Base-by-base conservation (phyloP, 768 basidiomycete species). In the Hericium rajendrae region DNA sequence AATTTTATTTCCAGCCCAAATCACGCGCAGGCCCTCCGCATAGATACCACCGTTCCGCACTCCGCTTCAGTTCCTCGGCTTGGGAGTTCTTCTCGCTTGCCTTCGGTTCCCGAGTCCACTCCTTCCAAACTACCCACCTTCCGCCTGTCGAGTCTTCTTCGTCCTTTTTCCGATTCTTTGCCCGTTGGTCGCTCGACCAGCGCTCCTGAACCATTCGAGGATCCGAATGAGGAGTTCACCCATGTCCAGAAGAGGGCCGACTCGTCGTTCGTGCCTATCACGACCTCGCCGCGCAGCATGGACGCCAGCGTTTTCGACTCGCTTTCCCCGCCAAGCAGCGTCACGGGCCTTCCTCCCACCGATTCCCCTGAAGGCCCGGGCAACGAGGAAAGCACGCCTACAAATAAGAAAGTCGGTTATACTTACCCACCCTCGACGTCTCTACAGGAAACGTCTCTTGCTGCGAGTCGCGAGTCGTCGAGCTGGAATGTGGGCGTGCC, bases 151-250 rank as follows among this genome's bases (percentile, higher is more conserved):
- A 82, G 78, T 2, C 69, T 91, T 38, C 73, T 90, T 38, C 78
- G 82, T 53, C 87, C 88, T 3, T 80, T 91, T 65, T 82, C 83
- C 41, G 86, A 86, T 56, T 37, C 16, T 13, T 71, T 74, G 32
- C 76, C 76, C 18, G 57, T 74, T 10, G 64, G 67, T 16, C 72
- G 74, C 41, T 63, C 69, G 38, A 62, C 67, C 38, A 64, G 60
- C 57, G 37, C 67, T 6, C 63, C 71, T n/a, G 71, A 73, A 61
- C 60, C 71, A 59, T 65, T 69, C 20, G 70, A 68, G 54, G 72
- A 72, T 15, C n/a, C n/a, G n/a, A 59, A 68, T 32, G 87, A 89
- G 55, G 88, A 84, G 48, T 90, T 85, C 66, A 88, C 86, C 6
- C 83, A 89, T 64, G 77, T 91, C 55, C 77, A 78, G 53, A 84